Percentiles rank a stretch among this genome's conserved stretches.
phyloP scores from a whole-genome alignment of 2,329 filamentous ascomycete genomes.

The Alternaria triticina region DNA sequence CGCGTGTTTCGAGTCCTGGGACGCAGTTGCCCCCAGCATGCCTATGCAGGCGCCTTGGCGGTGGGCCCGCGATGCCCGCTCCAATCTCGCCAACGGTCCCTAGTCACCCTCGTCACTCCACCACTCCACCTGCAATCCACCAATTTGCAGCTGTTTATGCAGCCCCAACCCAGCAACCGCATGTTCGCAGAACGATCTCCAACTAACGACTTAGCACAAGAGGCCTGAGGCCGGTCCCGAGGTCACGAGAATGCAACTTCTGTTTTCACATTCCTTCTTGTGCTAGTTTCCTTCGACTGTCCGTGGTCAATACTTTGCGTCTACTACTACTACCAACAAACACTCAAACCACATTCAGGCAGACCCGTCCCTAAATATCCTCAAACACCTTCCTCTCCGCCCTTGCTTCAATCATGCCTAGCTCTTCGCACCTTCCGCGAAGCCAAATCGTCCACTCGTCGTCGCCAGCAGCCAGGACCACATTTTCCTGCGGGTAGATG shows the following conservation, averaged over 20 bases:
- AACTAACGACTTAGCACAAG: constrained; percentile 2
- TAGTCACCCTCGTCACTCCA: constrained; percentile 1
- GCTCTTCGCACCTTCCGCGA: constrained; percentile 10
- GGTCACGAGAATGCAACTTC: not conserved
- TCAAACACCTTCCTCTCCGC: constrained; percentile 5
- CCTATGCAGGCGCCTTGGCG: constrained; percentile 16
- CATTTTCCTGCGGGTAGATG: constrained; percentile 15
- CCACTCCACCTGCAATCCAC: constrained; percentile 8
- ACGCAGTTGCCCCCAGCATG: constrained; percentile 7
- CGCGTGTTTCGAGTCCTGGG: constrained; percentile 17
- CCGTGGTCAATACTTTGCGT: not conserved
- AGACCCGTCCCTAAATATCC: constrained; percentile 2
- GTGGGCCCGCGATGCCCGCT: constrained; percentile 15
- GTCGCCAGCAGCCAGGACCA: constrained; percentile 9
- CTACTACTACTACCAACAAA: not conserved
- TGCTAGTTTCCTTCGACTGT: not conserved
- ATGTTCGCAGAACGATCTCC: constrained; percentile 4
- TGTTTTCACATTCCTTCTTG: not conserved
- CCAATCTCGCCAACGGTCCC: constrained; percentile 6
- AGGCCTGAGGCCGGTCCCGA: not conserved
- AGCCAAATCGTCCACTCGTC: constrained; percentile 20
- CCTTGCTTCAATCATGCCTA: constrained; percentile 10
- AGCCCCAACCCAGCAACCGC: not conserved
- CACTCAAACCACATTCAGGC: not conserved
- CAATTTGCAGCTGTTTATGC: constrained; percentile 12